phyloP scores from a whole-genome alignment of 2,329 filamentous ascomycete species.

The Metarhizium sp. region DNA sequence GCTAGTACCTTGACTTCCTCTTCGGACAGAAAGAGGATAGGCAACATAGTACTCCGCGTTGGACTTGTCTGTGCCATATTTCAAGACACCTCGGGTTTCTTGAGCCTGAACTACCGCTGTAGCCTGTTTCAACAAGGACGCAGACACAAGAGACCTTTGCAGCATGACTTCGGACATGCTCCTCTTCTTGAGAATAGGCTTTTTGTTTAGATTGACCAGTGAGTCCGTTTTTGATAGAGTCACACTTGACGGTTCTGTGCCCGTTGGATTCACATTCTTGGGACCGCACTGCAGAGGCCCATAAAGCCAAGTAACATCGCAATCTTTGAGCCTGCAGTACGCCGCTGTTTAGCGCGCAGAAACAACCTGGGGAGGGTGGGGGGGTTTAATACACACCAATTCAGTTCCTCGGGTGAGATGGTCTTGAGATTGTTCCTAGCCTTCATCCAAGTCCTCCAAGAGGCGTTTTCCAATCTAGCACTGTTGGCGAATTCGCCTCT shows the following conservation, averaged over 20 bases:
- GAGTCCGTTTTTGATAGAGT: conserved; percentile 48
- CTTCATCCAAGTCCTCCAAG: conserved; percentile 96
- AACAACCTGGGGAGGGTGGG: background rate
- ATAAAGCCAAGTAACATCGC: conserved; percentile 95
- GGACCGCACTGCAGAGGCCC: conserved; percentile 75
- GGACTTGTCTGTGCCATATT: conserved; percentile 50
- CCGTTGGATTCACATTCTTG: conserved; percentile 40
- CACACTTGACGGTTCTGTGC: conserved; percentile 30
- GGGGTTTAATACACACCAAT: conserved; percentile 58
- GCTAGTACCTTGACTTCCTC: conserved; percentile 51
- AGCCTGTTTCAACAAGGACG: conserved; percentile 82
- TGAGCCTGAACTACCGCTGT: conserved; percentile 80
- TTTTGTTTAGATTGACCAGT: conserved; percentile 58
- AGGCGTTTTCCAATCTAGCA: conserved; percentile 83
- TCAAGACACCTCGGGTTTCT: conserved; percentile 45
- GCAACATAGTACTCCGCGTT: conserved; percentile 63
- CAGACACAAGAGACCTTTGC: conserved; percentile 77
- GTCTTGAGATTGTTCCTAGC: conserved; percentile 79
- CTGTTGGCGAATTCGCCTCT: conserved; percentile 72
- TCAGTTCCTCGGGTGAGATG: conserved; percentile 81
- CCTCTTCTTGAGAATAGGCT: conserved; percentile 92
- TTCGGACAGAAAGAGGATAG: conserved; percentile 53
- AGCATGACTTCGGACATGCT: conserved; percentile 95
- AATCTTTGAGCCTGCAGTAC: conserved; percentile 75
- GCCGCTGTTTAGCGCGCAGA: conserved; percentile 16